Evolutionary conservation across 2,329 filamentous ascomycete species (phyloP).

Genomic region (Escovopsis weberi): DNA sequence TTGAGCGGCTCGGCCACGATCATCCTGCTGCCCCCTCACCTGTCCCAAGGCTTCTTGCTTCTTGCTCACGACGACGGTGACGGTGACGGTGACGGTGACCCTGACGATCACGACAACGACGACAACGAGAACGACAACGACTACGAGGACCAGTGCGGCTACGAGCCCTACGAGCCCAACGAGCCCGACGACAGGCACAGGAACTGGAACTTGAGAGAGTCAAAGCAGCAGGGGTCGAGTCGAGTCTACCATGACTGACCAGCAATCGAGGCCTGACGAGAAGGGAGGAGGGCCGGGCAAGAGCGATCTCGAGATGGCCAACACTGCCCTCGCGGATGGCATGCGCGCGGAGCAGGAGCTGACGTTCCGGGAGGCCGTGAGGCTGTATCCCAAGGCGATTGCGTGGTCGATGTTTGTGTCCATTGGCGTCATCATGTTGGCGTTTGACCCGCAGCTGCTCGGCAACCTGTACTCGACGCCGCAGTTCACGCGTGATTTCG

Average conservation of each 20-base stretch:
- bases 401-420: slow-evolving; percentile 46
- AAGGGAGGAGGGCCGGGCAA: background rate
- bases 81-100: too few species aligned
- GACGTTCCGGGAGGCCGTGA: slow-evolving; percentile 24
- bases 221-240: background rate
- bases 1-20: too few species aligned
- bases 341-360: slow-evolving; percentile 26
- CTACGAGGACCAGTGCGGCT: background rate
- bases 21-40: too few species aligned
- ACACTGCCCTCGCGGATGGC: slow-evolving; percentile 15
- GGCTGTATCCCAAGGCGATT: slow-evolving; percentile 30
- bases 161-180: background rate
- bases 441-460: slow-evolving; percentile 50
- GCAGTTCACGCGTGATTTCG: slow-evolving; percentile 42
- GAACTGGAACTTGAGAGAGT: background rate
- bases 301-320: background rate
- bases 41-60: too few species aligned
- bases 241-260: slow-evolving; percentile 1
- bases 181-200: background rate
- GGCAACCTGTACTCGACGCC: slow-evolving; percentile 47
- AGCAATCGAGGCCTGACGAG: too few species aligned
- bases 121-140: background rate
- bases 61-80: too few species aligned
- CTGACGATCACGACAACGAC: too few species aligned
- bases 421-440: slow-evolving; percentile 44